Conservation (phyloP, 192 early-diverging fungal species). For the Thoreauomyces humboldtii region DNA sequence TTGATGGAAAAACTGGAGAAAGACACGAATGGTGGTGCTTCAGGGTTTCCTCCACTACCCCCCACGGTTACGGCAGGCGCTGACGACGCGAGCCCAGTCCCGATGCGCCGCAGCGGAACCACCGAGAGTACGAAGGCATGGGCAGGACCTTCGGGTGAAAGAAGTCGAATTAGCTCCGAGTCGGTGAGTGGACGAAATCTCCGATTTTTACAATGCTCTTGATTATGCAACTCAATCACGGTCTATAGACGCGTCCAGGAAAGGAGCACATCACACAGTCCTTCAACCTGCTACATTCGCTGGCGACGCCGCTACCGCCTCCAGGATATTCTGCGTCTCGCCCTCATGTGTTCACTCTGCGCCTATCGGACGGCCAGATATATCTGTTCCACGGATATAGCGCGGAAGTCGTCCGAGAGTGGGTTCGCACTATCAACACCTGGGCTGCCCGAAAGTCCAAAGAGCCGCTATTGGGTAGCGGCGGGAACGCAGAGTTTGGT, state of each 20-base stretch:
- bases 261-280: slow-evolving; percentile 11
- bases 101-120: no score
- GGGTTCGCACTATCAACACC: slow-evolving; percentile 88
- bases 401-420: slow-evolving; percentile 70
- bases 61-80: no score
- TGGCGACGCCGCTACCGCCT: slow-evolving; percentile 78
- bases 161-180: not conserved
- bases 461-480: slow-evolving; percentile 83
- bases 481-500: slow-evolving; percentile 90
- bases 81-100: no score
- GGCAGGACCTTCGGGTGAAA: not conserved
- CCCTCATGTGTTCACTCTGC: slow-evolving; percentile 82
- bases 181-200: no score
- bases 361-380: slow-evolving; percentile 75
- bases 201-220: no score
- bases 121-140: not conserved
- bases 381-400: slow-evolving; percentile 85
- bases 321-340: slow-evolving; percentile 81
- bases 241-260: no score
- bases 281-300: slow-evolving; percentile 70
- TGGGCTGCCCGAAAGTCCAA: slow-evolving; percentile 91
- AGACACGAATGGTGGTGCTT: slow-evolving; percentile 18
- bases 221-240: no score
- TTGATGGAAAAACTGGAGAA: slow-evolving; percentile 76
- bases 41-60: no score